phyloP scores from a whole-genome alignment of 257 asterid genomes.

The Scutellaria galericulata region DNA sequence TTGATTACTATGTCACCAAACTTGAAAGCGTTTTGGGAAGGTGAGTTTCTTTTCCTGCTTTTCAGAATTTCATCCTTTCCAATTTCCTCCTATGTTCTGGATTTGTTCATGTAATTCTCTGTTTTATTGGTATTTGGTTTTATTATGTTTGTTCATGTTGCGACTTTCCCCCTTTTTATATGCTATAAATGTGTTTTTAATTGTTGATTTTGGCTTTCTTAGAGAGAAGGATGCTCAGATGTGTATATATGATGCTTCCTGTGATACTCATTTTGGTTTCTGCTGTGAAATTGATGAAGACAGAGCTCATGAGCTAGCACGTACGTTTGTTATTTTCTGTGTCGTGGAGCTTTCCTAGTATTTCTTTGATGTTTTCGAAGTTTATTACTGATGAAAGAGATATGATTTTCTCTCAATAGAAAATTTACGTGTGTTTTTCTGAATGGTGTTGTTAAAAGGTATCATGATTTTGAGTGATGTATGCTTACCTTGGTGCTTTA shows the following conservation, averaged over 20 bases:
- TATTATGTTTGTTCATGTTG: too few relatives aligned
- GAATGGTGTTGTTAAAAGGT: not conserved
- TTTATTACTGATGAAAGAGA: constrained; percentile 11
- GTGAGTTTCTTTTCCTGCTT: constrained; percentile 38
- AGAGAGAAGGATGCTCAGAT: constrained; percentile 85
- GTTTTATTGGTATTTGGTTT: not conserved
- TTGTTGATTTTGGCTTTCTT: constrained; percentile 32
- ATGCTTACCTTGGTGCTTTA: constrained; percentile 23
- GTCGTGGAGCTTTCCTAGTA: not conserved
- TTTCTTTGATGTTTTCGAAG: constrained; percentile 7
- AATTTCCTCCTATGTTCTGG: not conserved
- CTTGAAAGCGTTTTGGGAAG: constrained; percentile 71
- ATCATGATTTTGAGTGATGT: constrained; percentile 7
- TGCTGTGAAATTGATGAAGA: constrained; percentile 84
- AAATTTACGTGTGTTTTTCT: not conserved
- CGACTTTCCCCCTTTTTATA: not conserved
- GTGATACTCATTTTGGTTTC: constrained; percentile 65
- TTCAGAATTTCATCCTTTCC: constrained; percentile 12
- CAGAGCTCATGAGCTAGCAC: constrained; percentile 59
- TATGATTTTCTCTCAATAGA: not conserved
- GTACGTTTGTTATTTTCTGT: constrained; percentile 43
- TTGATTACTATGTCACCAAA: constrained; percentile 71
- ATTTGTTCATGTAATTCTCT: not conserved
- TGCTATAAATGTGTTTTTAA: constrained; percentile 3
- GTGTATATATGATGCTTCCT: constrained; percentile 85